phyloP scores from a whole-genome alignment of 2,329 filamentous ascomycete species.

The Paecilomyces formosus region DNA sequence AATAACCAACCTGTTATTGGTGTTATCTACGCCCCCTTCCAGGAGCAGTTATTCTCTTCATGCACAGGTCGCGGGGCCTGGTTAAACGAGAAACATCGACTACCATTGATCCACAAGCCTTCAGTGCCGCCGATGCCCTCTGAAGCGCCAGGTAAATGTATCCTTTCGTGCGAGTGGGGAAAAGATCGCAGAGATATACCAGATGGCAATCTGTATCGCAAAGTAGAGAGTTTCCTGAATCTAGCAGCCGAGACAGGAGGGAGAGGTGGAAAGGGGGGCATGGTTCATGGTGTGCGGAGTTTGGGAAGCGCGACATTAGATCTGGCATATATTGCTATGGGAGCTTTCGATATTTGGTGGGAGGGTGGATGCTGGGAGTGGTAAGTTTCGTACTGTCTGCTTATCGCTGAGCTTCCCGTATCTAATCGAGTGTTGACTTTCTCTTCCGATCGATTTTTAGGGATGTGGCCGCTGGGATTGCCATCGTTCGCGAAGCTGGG shows the following conservation, averaged over 20 bases:
- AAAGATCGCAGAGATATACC: conserved; percentile 62
- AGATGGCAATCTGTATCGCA: conserved; percentile 62
- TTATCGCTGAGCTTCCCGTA: neutral
- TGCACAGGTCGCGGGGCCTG: conserved; percentile 61
- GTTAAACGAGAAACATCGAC: conserved; percentile 55
- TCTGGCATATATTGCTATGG: conserved; percentile 68
- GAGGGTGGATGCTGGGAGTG: conserved; percentile 77
- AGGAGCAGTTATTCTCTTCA: conserved; percentile 62
- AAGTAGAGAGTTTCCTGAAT: conserved; percentile 67
- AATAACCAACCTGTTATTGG: conserved; percentile 56
- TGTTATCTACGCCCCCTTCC: conserved; percentile 64
- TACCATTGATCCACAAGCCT: conserved; percentile 58
- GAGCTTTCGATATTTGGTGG: conserved; percentile 74
- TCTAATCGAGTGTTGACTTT: neutral
- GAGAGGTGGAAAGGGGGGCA: conserved; percentile 60
- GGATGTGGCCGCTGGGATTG: conserved; percentile 71
- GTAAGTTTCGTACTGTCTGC: conserved; percentile 32
- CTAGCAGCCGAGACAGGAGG: conserved; percentile 62
- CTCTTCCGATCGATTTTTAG: conserved; percentile 3
- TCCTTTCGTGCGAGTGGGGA: conserved; percentile 72
- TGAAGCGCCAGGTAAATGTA: conserved; percentile 59
- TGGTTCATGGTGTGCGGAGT: conserved; percentile 71
- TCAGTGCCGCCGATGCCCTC: conserved; percentile 54
- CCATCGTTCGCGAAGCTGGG: conserved; percentile 65
- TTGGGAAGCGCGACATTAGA: conserved; percentile 68